phyloP scores from a whole-genome alignment of 768 basidiomycete genomes.

The Lyophyllum decastes region DNA sequence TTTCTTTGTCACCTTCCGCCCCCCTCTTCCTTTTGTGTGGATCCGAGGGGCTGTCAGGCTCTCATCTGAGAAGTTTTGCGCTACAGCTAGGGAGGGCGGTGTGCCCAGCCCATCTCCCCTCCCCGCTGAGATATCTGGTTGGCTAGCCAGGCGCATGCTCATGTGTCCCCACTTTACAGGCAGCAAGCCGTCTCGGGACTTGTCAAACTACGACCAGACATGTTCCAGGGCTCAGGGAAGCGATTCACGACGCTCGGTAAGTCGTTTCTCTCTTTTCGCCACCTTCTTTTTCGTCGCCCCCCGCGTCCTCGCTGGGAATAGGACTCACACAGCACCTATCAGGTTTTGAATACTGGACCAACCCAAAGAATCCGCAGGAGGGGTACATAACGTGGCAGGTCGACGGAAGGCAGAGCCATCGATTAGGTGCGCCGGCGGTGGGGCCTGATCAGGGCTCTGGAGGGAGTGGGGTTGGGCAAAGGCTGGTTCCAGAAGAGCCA shows the following conservation, averaged over 20 bases:
- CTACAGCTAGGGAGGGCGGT: too few relatives aligned
- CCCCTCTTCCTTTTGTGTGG: not conserved
- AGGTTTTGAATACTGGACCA: conserved; percentile 78
- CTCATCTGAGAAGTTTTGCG: too few relatives aligned
- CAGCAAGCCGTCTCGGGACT: conserved; percentile 60
- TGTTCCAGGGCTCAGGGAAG: conserved; percentile 14
- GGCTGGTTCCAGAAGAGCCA: conserved; percentile 61
- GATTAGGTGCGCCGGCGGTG: conserved; percentile 56
- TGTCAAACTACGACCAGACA: conserved; percentile 40
- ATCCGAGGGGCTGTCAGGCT: conserved; percentile 1
- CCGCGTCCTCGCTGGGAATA: too few relatives aligned
- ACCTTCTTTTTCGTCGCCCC: too few relatives aligned
- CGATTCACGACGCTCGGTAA: conserved; percentile 10
- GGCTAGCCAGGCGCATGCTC: too few relatives aligned
- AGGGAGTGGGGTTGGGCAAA: conserved; percentile 55
- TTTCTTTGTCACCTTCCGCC: not conserved
- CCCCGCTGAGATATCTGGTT: too few relatives aligned
- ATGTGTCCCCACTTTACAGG: too few relatives aligned
- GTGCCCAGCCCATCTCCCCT: too few relatives aligned
- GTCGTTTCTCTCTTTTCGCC: too few relatives aligned
- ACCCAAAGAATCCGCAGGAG: conserved; percentile 50
- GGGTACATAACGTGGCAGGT: conserved; percentile 81
- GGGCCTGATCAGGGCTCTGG: conserved; percentile 35
- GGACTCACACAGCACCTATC: too few relatives aligned
- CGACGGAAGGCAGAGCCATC: conserved; percentile 50